Base-by-base conservation (phyloP, 768 basidiomycete genomes). In the Rhodotorula babjevae region DNA sequence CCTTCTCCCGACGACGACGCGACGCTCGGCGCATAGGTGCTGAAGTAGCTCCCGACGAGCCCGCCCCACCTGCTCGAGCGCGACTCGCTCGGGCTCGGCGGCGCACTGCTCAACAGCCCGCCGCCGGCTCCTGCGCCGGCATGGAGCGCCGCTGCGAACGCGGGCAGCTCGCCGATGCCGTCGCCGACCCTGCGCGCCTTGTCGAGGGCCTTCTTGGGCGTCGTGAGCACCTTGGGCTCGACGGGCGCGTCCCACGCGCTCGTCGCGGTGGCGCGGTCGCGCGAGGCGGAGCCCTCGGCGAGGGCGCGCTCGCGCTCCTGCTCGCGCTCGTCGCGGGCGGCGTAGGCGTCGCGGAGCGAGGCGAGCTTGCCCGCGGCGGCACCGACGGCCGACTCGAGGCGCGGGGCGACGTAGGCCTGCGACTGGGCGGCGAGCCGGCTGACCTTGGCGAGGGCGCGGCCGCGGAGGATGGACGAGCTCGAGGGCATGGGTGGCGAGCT, bases 401-500 rank as follows among this genome's bases (percentile, higher is more conserved):
- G 21, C 0, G 65, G 57, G 18, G 65, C 56, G 47, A 46, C 65
- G 21, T 36, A 59, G 10, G 58, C 46, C n/a, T n/a, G 6, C 3
- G 44, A 36, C 14, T 33, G 47, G 23, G 44, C 14, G 3, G 65
- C 65, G 47, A 66, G 46, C 4, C 46, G 10, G 57, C 47, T 33
- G 31, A 59, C 65, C 10, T 50, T 47, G n/a, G 65, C 65, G 56
- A 66, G 65, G 23, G 65, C 65, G 23, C 65, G 65, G 15, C 31
- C 23, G 31, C 64, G 64, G 27, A 56, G 29, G 40, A 65, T 44
- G 33, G 46, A 47, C 44, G 61, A 31, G n/a, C 29, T 14, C 16
- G 61, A 62, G 33, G 47, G 50, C 50, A 52, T 52, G 3, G 50
- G 50, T 1, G 50, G 23, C 44, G 44, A 15, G 42, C n/a, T n/a